A percentile compares a stretch with the other conserved stretches of the same genome.
Conservation (phyloP, 495 filamentous ascomycete species). For the Aspergillus funiculosus region DNA sequence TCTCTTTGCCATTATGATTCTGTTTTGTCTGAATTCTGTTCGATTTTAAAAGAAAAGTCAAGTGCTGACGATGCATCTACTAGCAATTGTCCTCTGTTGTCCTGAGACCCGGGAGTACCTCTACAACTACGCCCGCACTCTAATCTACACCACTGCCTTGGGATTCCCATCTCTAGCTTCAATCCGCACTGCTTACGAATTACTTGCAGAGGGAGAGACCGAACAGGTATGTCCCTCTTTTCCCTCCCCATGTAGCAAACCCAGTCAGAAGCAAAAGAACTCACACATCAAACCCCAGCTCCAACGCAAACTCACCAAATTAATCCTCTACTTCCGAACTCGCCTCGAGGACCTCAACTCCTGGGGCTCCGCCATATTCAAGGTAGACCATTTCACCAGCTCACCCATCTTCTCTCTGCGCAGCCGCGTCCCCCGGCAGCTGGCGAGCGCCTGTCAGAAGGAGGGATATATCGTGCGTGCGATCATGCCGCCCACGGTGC, state of each 20-base stretch:
- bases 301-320: conserved; percentile 33
- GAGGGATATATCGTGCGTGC: conserved; percentile 35
- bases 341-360: conserved; percentile 27
- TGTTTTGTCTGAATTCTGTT: no score
- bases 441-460: conserved; percentile 31
- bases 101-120: conserved; percentile 36
- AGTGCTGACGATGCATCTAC: not conserved
- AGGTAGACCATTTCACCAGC: conserved; percentile 37
- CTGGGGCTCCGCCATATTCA: conserved; percentile 27
- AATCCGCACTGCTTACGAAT: conserved; percentile 41
- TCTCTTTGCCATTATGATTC: not conserved
- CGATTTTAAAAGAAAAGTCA: no score
- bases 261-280: not conserved
- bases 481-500: conserved; percentile 47
- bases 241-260: no score
- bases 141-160: conserved; percentile 46
- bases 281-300: conserved; percentile 19
- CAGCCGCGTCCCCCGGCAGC: conserved; percentile 30
- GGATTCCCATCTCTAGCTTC: conserved; percentile 46
- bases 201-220: conserved; percentile 38
- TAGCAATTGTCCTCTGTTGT: conserved; percentile 44
- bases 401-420: conserved; percentile 44
- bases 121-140: conserved; percentile 44
- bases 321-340: conserved; percentile 34
- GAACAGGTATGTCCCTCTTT: conserved; percentile 28